Percentiles rank a stretch among this genome's conserved stretches.
These are phyloP conservation scores for Rhodosporidiobolus sp. DNA, from an alignment of 768 basidiomycete genomes.

Conservation along the genomic window DNA sequence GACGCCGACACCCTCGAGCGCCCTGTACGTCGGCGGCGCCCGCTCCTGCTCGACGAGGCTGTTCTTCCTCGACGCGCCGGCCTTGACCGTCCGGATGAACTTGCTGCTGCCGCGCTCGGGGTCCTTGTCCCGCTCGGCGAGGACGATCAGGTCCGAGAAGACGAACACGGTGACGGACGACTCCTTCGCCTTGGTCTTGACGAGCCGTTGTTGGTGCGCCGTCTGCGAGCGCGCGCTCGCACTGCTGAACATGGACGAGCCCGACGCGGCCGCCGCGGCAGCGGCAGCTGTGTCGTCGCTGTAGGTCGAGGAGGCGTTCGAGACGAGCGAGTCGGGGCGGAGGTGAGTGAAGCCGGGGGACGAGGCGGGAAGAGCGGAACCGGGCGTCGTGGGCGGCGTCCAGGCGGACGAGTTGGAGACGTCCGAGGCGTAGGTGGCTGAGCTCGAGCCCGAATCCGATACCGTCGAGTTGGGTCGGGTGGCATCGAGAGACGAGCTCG, in stretches of 20 bases:
- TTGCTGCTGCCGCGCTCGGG: constrained; percentile 9
- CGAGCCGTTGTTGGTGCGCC: constrained; percentile 12
- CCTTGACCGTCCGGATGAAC: constrained; percentile 40
- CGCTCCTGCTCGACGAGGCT: constrained; percentile 7
- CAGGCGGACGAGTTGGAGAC: constrained; percentile 3
- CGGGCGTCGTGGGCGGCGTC: constrained; percentile 25
- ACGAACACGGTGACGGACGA: constrained; percentile 51
- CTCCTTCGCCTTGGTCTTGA: constrained; percentile 41
- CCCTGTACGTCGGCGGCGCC: constrained; percentile 49
- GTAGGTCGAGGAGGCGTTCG: constrained; percentile 16
- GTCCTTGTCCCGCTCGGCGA: constrained; percentile 52
- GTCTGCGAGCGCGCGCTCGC: not conserved
- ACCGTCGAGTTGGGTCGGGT: constrained; percentile 23
- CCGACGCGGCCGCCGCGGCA: not conserved
- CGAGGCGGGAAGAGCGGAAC: not conserved
- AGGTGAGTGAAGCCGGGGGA: constrained; percentile 3
- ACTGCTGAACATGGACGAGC: constrained; percentile 2
- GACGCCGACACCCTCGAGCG: constrained; percentile 55
- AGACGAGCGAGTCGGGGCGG: constrained; percentile 22
- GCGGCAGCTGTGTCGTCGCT: not conserved
- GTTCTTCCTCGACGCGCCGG: constrained; percentile 23
- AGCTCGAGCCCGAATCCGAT: constrained; percentile 30
- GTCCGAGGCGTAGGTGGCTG: constrained; percentile 2
- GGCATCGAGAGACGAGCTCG: not conserved
- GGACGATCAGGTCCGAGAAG: constrained; percentile 68